Evolutionary conservation across 305 asterid species (phyloP).

Genomic region (Fraxinus latifolia): DNA sequence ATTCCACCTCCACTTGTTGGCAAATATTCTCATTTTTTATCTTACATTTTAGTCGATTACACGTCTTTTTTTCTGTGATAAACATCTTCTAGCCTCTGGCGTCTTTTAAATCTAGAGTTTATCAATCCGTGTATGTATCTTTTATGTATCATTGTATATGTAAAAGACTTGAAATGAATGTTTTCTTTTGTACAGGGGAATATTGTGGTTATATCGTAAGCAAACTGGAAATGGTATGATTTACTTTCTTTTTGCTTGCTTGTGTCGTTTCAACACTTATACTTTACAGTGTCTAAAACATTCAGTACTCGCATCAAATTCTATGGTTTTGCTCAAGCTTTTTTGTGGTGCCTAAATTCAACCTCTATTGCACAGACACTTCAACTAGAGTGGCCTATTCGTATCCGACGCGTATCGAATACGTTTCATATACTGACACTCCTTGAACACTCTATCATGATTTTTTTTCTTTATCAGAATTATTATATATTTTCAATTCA

Average conservation of each 20-base stretch:
- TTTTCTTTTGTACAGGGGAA: slow-evolving; percentile 57
- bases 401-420: too few relatives aligned
- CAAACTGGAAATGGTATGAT: slow-evolving; percentile 84
- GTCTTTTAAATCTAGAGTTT: not conserved
- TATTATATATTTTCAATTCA: not conserved
- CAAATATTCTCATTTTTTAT: not conserved
- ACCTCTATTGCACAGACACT: not conserved
- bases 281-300: not conserved
- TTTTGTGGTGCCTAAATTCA: not conserved
- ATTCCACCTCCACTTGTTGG: not conserved
- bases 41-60: not conserved
- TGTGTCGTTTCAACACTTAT: not conserved
- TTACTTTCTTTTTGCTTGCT: not conserved
- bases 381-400: too few relatives aligned
- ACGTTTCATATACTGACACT: not conserved
- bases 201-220: slow-evolving; percentile 65
- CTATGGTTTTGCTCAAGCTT: not conserved
- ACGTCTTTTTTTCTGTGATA: not conserved
- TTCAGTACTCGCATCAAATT: not conserved
- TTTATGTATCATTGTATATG: not conserved
- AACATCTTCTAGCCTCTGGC: not conserved
- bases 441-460: not conserved
- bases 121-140: not conserved
- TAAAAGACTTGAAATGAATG: not conserved
- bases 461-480: too few relatives aligned